Conservation (phyloP, 2,329 filamentous ascomycete genomes). For the Hymenoscyphus scutula region DNA sequence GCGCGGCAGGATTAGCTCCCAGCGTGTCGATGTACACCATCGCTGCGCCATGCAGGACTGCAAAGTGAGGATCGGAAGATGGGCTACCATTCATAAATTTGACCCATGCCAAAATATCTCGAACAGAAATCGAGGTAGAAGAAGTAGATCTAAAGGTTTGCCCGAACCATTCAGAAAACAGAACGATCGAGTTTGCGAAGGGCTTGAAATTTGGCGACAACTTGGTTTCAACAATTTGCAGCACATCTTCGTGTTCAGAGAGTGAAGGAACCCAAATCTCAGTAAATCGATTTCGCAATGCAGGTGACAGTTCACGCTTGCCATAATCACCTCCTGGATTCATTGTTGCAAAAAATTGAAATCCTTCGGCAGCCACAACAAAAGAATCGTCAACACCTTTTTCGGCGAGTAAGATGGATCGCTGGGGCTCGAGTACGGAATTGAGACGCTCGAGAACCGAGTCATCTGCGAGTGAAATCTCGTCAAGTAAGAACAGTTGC, state of each 20-base stretch:
- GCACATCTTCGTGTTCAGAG: constrained; percentile 78
- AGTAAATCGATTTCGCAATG: constrained; percentile 92
- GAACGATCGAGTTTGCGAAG: constrained; percentile 69
- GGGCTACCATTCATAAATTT: constrained; percentile 74
- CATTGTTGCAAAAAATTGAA: constrained; percentile 98
- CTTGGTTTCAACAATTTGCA: constrained; percentile 81
- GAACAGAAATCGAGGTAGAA: constrained; percentile 78
- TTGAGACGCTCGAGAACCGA: constrained; percentile 95
- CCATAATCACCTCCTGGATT: constrained; percentile 98
- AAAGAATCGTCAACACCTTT: constrained; percentile 85
- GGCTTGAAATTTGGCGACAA: constrained; percentile 54
- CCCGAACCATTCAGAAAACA: constrained; percentile 93
- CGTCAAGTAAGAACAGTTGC: constrained; percentile 89
- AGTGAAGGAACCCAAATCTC: constrained; percentile 97
- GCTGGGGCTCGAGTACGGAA: constrained; percentile 86
- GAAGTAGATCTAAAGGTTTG: constrained; percentile 72
- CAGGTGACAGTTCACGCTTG: constrained; percentile 94
- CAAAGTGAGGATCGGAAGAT: constrained; percentile 44
- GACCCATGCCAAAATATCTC: constrained; percentile 91
- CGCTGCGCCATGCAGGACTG: constrained; percentile 79
- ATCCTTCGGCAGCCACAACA: constrained; percentile 71
- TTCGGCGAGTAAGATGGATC: constrained; percentile 85
- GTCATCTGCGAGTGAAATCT: constrained; percentile 96
- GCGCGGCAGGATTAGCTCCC: constrained; percentile 88
- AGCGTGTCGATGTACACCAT: constrained; percentile 96